Evolutionary conservation across 129 eudicot species (phyloP), one percentile per base, ranked within the genome.

Genomic region (Artemisia tridentata): DNA sequence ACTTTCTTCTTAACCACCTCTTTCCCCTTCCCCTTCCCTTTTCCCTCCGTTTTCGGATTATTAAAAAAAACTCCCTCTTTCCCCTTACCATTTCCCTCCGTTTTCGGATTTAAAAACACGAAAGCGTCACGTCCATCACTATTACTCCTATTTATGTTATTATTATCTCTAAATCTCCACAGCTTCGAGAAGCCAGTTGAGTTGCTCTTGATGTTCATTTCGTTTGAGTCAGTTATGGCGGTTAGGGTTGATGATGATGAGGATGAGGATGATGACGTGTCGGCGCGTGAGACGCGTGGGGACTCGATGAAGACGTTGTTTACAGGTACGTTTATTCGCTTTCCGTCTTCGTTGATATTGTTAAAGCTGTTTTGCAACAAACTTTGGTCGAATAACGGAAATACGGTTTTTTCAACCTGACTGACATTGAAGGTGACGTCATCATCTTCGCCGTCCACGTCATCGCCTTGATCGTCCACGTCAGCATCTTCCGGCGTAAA

Each of bases 131-230:
- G 84, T 4, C 99, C 97, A 62, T 93, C 99, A 61, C 99, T 93
- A 58, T 90, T 73, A 66, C 97, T 83, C 81, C 99, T 74, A 34
- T 68, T 65, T 64, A 85, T 54, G 19, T 79, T 58, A 7, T 95
- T 91, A 31, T 77, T 58, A 5, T 95, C 90, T 43, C 79, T 84
- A 45, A 95, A 77, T 69, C 97, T 80, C 97, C 97, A 87, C 11
- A 86, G 84, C 85, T 86, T 95, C 14, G 99, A 95, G 72, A 95
- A 95, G 18, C 99, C 99, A 48, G 99, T 95, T 19, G 99, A 95
- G 77, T 86, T 90, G 64, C 97, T 90, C 83, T 95, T 93, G 70
- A 83, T 81, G 21, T 89, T 83, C 11, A 67, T 72, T 68, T 89
- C 96, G 45, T 1, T 7, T 7, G 10, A 38, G 11, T 38, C 45